Base-by-base conservation (phyloP, 192 early-diverging fungal genomes). In the Backusella australiensis region DNA sequence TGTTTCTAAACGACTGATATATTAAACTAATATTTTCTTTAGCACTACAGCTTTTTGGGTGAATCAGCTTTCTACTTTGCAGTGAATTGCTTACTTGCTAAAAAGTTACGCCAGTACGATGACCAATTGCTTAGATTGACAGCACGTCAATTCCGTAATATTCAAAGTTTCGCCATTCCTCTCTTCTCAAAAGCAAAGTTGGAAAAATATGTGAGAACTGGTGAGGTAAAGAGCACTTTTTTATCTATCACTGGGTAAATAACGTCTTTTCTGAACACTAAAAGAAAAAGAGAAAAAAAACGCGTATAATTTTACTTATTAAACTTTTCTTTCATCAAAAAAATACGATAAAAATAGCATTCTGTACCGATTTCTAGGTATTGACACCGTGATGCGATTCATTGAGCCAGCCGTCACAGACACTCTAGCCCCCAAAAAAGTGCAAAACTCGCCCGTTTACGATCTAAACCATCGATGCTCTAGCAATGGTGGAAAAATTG, bases 21-120 rank as follows among this genome's bases (percentile, higher is more conserved):
- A 49, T 49, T 6, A 49, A 19, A n/a, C 46, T 7, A n/a, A n/a
- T 6, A 6, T 19, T 7, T 49, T n/a, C 19, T 6, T 29, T 63
- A 63, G 56, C 56, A 63, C 12, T 63, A 29, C n/a, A 29, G 0
- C 1, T 63, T 63, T 63, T 63, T 63, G 23, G 56, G 56, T 29
- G 56, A 63, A 63, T 63, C 56, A 29, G 56, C 56, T 63, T 63
- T 63, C 23, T 63, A 63, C n/a, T 63, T 63, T 63, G 23, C 56
- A 63, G 56, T 63, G 26, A 63, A 63, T 26, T 63, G 56, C 11
- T 63, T 63, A 29, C 26, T 63, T 23, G 23, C 56, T 29, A 63
- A 63, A 12, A 63, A 63, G 11, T 63, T 63, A 4, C 56, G 56
- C 3, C 56, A 63, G 11, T 63, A 63, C 12, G 56, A 63, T 29